Base-by-base conservation (phyloP, 345 rosid species). In the Melaleuca alternifolia region DNA sequence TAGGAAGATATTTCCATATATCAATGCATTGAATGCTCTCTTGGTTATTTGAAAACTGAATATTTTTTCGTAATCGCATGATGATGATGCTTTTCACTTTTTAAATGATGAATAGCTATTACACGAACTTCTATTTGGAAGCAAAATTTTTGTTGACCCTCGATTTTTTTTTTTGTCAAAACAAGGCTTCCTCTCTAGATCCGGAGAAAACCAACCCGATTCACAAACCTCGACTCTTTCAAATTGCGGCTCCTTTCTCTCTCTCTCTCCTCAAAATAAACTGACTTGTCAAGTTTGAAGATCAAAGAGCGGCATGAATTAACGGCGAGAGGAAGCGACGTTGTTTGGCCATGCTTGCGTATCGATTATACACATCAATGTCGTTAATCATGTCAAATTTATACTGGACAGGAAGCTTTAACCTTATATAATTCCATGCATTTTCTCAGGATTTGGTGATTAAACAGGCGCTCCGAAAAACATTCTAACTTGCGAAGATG, bases 31-130 rank as follows among this genome's bases (percentile, higher is more conserved):
- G 11, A 57, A 11, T 57, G 28, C 14, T 26, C 14, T 24, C 10
- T 23, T 56, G 23, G 4, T 20, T 2, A 10, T 54, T 54, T 54
- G 3, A 0, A 0, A 56, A 56, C 10, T 26, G 7, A 24, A 57
- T 10, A 28, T 10, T 12, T 24, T 5, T 6, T 28, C 75, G 2
- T 13, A 13, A 2, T 0, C 18, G 1, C 0, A 0, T 0, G 5
- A n/a, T 8, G 12, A n/a, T 12, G 10, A 61, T 61, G 6, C 75
- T 6, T 9, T 6, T 9, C 11, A 2, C 8, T 59, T 12, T 28
- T 28, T 8, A 61, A 3, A 13, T 6, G 37, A 61, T 13, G 7
- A n/a, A 12, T 6, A 59, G 12, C 23, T 6, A 57, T 10, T 10
- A 28, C 7, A 24, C 1, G 6, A 12, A n/a, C 9, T 61, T 61